Conservation (phyloP, 768 basidiomycete species). For the Leucocoprinus sp. region DNA sequence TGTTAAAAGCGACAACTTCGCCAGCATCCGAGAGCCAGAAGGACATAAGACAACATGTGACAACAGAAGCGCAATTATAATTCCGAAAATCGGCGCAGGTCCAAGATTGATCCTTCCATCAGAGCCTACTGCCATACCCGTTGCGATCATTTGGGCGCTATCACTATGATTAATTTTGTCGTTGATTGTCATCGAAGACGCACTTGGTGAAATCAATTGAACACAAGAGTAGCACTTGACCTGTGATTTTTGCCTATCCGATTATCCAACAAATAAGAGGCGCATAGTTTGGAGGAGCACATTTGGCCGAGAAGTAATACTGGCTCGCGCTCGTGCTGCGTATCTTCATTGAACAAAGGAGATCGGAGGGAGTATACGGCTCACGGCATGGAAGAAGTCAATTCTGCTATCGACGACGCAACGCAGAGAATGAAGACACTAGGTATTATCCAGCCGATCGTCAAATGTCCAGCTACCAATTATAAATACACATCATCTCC, state of each 20-base stretch:
- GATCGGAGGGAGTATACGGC: constrained; percentile 9
- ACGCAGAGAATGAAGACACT: constrained; percentile 49
- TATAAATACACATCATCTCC: background rate
- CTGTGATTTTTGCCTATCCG: constrained; percentile 36
- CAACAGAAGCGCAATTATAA: constrained; percentile 44
- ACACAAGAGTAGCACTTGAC: constrained; percentile 43
- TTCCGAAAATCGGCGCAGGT: constrained; percentile 47
- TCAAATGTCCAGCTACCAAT: constrained; percentile 47
- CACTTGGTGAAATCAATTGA: constrained; percentile 54
- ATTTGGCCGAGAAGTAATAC: constrained; percentile 74
- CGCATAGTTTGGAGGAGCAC: constrained; percentile 54
- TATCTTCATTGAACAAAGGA: background rate
- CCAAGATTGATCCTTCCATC: constrained; percentile 41
- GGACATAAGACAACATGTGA: constrained; percentile 55
- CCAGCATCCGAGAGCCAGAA: constrained; percentile 46
- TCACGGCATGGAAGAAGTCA: constrained; percentile 56
- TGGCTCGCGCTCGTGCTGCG: constrained; percentile 67
- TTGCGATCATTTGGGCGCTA: constrained; percentile 55
- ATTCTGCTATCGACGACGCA: constrained; percentile 47
- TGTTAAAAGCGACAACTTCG: constrained; percentile 49
- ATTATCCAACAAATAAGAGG: constrained; percentile 62
- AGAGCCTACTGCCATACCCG: constrained; percentile 46
- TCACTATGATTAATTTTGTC: background rate
- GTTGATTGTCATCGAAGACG: background rate
- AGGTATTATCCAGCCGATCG: constrained; percentile 57